These are phyloP conservation scores for Cicer bijugum DNA, from an alignment of 306 rosid species.

Conservation along the genomic window DNA sequence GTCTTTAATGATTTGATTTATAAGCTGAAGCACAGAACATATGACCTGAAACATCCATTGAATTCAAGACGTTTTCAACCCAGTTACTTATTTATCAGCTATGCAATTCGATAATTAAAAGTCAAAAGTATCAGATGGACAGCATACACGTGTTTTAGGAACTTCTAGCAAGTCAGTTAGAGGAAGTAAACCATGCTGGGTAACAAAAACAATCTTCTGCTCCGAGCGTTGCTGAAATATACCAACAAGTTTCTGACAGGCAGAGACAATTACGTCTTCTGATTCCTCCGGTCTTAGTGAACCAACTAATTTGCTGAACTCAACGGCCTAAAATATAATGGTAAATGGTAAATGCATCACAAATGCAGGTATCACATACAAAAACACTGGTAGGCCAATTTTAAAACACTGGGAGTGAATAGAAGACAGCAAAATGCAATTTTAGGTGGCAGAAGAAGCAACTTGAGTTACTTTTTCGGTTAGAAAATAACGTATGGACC, in stretches of 20 bases:
- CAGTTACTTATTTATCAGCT: constrained; percentile 35
- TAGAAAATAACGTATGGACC: background rate
- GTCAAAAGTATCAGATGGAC: constrained; percentile 30
- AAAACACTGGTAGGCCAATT: constrained; percentile 20
- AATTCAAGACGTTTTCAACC: constrained; percentile 28
- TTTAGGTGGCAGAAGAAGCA: constrained; percentile 27
- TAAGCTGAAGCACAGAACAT: constrained; percentile 95
- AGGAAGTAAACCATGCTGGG: constrained; percentile 96
- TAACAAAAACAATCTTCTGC: constrained; percentile 90
- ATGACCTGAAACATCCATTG: constrained; percentile 64
- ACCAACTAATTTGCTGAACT: constrained; percentile 88
- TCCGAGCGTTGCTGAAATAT: constrained; percentile 89
- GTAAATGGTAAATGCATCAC: constrained; percentile 41
- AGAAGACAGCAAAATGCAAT: constrained; percentile 17
- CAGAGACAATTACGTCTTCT: constrained; percentile 83
- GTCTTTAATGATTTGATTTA: constrained; percentile 89
- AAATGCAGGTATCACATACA: constrained; percentile 38
- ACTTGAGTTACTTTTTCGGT: constrained; percentile 22
- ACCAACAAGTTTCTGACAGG: constrained; percentile 84
- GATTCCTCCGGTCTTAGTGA: constrained; percentile 83
- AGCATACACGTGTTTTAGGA: constrained; percentile 84
- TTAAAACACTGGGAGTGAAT: constrained; percentile 4
- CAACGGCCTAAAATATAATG: constrained; percentile 76
- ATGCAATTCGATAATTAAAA: constrained; percentile 35
- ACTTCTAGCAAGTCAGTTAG: constrained; percentile 86